These are phyloP conservation scores for Coemansia furcata DNA, from an alignment of 192 early-diverging fungal species.

Conservation along the genomic window DNA sequence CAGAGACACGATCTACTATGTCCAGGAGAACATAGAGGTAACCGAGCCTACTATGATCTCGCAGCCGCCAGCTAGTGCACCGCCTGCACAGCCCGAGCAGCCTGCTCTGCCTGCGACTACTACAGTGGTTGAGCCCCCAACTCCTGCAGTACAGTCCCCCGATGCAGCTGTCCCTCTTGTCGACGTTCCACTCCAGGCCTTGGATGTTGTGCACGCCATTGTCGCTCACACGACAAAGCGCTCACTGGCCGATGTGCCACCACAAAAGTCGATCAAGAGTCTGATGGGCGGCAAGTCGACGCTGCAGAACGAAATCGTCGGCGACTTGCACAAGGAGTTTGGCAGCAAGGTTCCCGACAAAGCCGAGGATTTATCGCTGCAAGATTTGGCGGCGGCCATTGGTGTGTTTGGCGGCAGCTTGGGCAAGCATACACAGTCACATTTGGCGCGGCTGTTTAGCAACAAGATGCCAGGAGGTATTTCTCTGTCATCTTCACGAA, in stretches of 20 bases:
- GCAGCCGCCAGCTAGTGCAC: not conserved
- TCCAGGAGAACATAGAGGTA: not conserved
- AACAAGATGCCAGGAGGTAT: constrained; percentile 94
- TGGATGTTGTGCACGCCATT: constrained; percentile 72
- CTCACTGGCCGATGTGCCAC: constrained; percentile 68
- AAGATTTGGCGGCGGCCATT: constrained; percentile 71
- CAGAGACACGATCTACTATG: constrained; percentile 16
- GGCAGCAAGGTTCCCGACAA: constrained; percentile 81
- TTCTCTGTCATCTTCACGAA: constrained; percentile 69
- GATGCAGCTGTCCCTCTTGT: constrained; percentile 47
- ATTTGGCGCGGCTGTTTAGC: constrained; percentile 76
- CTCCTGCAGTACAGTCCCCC: not conserved
- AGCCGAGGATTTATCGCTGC: constrained; percentile 84
- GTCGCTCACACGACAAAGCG: constrained; percentile 91
- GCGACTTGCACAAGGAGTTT: constrained; percentile 93
- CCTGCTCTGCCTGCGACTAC: constrained; percentile 40
- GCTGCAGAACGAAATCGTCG: constrained; percentile 96
- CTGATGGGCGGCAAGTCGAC: constrained; percentile 87
- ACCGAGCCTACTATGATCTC: not conserved
- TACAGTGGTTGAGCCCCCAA: constrained; percentile 43
- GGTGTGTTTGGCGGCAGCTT: constrained; percentile 59
- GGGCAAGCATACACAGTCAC: constrained; percentile 72
- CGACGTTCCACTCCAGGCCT: constrained; percentile 74
- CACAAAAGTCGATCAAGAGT: constrained; percentile 66
- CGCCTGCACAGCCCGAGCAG: not conserved